Conservation (phyloP, 2,329 filamentous ascomycete genomes). For the Neofusicoccum parvum region DNA sequence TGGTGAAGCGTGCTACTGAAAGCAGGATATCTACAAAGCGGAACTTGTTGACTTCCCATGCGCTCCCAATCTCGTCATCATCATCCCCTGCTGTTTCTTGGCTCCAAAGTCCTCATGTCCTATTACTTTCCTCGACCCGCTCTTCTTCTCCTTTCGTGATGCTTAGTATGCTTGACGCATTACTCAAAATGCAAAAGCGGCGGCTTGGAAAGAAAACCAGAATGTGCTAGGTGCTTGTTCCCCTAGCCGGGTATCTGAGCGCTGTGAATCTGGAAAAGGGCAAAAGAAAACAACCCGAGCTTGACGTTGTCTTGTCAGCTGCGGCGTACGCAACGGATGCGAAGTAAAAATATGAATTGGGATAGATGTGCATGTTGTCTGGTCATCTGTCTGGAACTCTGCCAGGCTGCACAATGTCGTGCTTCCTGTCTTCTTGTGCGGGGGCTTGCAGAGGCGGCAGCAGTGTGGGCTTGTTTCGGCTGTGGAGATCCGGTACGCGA, state of each 20-base stretch:
- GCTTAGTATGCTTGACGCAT: background rate
- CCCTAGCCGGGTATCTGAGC: conserved; percentile 17
- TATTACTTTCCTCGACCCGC: background rate
- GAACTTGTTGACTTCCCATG: background rate
- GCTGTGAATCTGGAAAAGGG: background rate
- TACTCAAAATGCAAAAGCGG: background rate
- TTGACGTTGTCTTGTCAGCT: background rate
- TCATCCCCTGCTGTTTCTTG: background rate
- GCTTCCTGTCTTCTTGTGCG: background rate
- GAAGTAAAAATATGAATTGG: background rate
- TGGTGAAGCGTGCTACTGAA: conserved; percentile 12
- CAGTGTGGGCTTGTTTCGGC: background rate
- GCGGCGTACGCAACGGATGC: background rate
- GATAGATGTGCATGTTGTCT: background rate
- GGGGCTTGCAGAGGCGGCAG: background rate
- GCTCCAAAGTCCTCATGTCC: background rate
- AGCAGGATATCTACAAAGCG: conserved; percentile 11
- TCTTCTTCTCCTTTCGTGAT: background rate
- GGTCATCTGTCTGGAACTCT: background rate
- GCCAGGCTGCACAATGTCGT: background rate
- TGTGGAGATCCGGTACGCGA: background rate
- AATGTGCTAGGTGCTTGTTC: conserved; percentile 12
- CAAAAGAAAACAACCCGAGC: background rate
- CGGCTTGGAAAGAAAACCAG: background rate
- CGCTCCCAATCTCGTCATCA: background rate